A percentile compares a stretch with the other conserved stretches of the same genome.
These are phyloP conservation scores for Salix purpurea DNA, from an alignment of 345 rosid genomes.

Conservation along the genomic window DNA sequence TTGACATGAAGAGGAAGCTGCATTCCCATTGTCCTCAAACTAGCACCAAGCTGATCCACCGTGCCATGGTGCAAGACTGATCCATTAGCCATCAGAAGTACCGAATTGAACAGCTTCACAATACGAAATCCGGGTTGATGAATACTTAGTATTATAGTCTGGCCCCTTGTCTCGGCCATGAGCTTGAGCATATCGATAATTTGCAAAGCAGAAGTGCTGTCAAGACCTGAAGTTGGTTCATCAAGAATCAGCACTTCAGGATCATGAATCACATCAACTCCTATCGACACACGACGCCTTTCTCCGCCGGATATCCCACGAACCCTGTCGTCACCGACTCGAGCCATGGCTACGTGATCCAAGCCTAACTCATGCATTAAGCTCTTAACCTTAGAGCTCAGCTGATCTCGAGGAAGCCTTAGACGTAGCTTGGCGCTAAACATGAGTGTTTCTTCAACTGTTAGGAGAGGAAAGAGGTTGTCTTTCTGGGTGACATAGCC, in stretches of 20 bases:
- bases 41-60: constrained; percentile 57
- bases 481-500: constrained; percentile 91
- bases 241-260: constrained; percentile 89
- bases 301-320: constrained; percentile 98
- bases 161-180: constrained; percentile 81
- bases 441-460: constrained; percentile 90
- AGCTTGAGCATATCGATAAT: constrained; percentile 77
- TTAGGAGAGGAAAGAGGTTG: constrained; percentile 80
- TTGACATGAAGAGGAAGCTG: constrained; percentile 66
- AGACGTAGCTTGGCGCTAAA: constrained; percentile 83
- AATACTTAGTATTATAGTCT: constrained; percentile 68
- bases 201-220: constrained; percentile 79
- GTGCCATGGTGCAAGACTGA: constrained; percentile 75
- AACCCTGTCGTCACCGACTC: constrained; percentile 75
- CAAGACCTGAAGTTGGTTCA: constrained; percentile 97
- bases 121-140: constrained; percentile 96
- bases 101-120: constrained; percentile 70
- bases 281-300: constrained; percentile 89
- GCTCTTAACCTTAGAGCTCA: constrained; percentile 54
- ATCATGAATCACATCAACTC: constrained; percentile 86
- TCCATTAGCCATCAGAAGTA: constrained; percentile 75
- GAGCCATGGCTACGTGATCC: constrained; percentile 52
- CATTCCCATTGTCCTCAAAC: constrained; percentile 45
- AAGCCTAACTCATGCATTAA: constrained; percentile 82
- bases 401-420: constrained; percentile 48